Evolutionary conservation across 768 basidiomycete genomes (phyloP).

Genomic region (Lactifluus hygrophoroides): DNA sequence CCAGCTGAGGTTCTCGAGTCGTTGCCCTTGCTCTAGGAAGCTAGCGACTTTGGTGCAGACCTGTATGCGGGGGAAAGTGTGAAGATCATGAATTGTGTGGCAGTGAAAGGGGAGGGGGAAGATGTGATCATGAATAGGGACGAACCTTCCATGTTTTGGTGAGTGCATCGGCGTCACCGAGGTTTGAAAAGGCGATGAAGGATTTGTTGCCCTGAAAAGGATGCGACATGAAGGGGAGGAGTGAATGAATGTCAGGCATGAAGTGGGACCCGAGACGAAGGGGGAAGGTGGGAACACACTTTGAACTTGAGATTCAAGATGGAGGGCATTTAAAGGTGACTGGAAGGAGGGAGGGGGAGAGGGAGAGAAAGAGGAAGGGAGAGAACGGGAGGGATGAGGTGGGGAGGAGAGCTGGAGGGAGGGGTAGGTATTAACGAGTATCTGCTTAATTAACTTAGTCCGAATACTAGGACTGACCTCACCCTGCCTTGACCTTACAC

Average conservation of each 20-base stretch:
- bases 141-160: constrained; percentile 89
- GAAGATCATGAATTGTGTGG: not conserved
- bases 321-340: constrained; percentile 53
- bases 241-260: constrained; percentile 17
- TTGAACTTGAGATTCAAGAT: constrained; percentile 86
- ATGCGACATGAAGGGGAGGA: constrained; percentile 18
- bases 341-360: not conserved
- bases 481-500: too few species aligned
- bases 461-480: too few species aligned
- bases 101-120: constrained; percentile 5
- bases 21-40: constrained; percentile 84
- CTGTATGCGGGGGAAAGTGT: constrained; percentile 28
- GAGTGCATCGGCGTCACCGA: constrained; percentile 74
- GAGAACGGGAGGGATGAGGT: not conserved
- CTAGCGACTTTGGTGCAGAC: constrained; percentile 87
- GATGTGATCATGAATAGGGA: constrained; percentile 14
- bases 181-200: constrained; percentile 87
- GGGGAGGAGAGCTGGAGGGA: not conserved
- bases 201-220: constrained; percentile 76
- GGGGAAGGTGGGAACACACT: constrained; percentile 31
- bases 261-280: not conserved
- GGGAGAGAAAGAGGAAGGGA: not conserved
- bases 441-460: too few species aligned
- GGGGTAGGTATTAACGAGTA: not conserved
- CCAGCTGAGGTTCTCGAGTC: constrained; percentile 90